Evolutionary conservation across 306 rosid genomes (phyloP), one percentile per base, ranked within the genome.

Genomic region (Cucurbita pepo): DNA sequence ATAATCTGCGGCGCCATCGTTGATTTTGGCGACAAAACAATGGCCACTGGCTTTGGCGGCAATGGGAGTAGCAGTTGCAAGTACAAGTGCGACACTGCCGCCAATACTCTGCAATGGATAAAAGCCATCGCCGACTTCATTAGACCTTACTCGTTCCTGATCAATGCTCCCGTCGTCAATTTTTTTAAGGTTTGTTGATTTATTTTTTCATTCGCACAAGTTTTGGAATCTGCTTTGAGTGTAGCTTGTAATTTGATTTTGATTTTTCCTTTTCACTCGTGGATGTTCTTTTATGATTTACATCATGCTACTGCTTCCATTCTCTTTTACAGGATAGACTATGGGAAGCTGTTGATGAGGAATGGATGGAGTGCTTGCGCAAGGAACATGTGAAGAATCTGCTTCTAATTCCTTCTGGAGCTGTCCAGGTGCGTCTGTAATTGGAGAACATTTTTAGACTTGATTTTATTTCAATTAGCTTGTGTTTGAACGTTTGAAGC

Each of bases 321-420:
- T 16, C 3, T n/a, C 8, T 34, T 41, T 66, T 73, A 14, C 92
- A 87, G 90, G 96, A 90, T 66, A 83, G 83, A 60, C 74, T 85
- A 2, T 89, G 97, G 97, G 92, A 89, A 81, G 76, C 81, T 67
- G 82, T 89, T 73, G 84, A 89, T 75, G 59, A 80, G 61, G 95
- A 89, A 59, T 94, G 99, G 97, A 87, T 94, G 75, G 88, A 87
- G 54, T 90, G 90, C 80, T 78, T 94, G 45, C 82, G 94, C 8
- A 30, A 62, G 41, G 97, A 90, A 69, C 79, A 88, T 25, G 77
- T 86, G 70, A 75, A 81, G 5, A 89, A 87, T 75, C 90, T 94
- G 75, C 92, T 87, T 61, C 85, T 81, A 53, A 86, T 94, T 69
- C 99, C 97, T 69, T 83, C 90, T 18, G 97, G 97, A 65, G 80